Evolutionary conservation across 129 eudicot species (phyloP), one percentile per base, ranked within the genome.

Genomic region (Tagetes erecta): DNA sequence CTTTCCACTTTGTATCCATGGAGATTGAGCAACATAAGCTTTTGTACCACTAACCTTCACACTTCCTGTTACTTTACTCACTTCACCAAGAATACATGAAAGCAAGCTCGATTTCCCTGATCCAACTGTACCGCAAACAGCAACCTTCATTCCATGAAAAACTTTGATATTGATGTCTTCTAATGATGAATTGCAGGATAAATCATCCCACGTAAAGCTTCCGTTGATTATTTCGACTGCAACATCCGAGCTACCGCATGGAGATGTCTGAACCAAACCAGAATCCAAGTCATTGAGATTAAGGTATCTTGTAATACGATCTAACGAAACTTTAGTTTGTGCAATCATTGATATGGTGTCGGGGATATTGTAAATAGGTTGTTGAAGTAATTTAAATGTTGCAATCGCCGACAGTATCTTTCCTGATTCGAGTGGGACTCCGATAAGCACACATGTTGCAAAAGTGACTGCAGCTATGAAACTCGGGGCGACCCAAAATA

Each of bases 1-100:
- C 76, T 79, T 94, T 14, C 93, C 98, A 47, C 98, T 94, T 75
- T 90, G 98, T 76, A 94, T 94, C 98, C 98, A 94, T 5, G 97
- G 87, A 9, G 97, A 80, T 74, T 94, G 98, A 65, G 97, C 85
- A 59, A 88, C 98, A 73, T 85, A 95, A 52, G 96, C 97, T 84
- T 81, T 95, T 34, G 82, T 80, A 68, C 99, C 99, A 75, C 85
- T 31, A 2, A 95, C 31, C 76, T 78, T 84, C 44, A 88, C 66
- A 37, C 68, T 59, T 47, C 97, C 99, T 5, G 97, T 87, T 10
- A 87, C 39, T 78, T 88, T 94, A 27, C 86, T 84, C 70, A 91
- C 57, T 78, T 95, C 97, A 14, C 97, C 99, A 2, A 91, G 52
- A 1, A 94, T 82, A 77, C 98, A 78, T 2, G 97, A 94, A 35